phyloP scores from a whole-genome alignment of 768 basidiomycete species.

The Lactarius hengduanensis region DNA sequence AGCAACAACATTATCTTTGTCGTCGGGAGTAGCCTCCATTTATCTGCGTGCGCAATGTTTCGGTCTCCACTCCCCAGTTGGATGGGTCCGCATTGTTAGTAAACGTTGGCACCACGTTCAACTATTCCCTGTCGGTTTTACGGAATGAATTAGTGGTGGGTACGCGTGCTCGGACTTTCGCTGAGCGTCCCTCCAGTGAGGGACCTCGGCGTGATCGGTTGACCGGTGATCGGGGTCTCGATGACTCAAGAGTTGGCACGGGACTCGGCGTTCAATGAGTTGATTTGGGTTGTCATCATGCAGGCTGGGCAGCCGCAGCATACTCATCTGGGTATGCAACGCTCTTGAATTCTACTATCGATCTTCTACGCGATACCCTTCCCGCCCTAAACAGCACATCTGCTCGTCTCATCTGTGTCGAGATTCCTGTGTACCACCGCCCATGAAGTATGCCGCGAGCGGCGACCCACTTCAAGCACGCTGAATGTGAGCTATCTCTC shows the following conservation, averaged over 20 bases:
- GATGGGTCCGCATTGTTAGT: slow-evolving; percentile 45
- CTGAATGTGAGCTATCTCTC: slow-evolving; percentile 3
- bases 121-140: slow-evolving; percentile 66
- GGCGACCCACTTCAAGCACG: slow-evolving; percentile 15
- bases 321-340: slow-evolving; percentile 23
- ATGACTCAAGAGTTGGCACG: slow-evolving; percentile 25
- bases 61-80: slow-evolving; percentile 45
- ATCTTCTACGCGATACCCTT: slow-evolving; percentile 18
- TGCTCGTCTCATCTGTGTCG: neutral
- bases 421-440: neutral
- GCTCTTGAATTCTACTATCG: slow-evolving; percentile 23
- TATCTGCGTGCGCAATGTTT: too few relatives aligned
- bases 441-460: slow-evolving; percentile 26
- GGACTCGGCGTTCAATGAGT: slow-evolving; percentile 1
- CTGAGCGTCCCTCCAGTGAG: neutral
- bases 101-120: slow-evolving; percentile 56
- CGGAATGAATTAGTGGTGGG: slow-evolving; percentile 61
- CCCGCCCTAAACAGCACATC: neutral
- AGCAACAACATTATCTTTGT: neutral
- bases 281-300: slow-evolving; percentile 17
- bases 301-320: slow-evolving; percentile 10
- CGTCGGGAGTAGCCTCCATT: neutral
- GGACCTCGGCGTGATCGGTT: neutral
- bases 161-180: neutral
- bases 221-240: slow-evolving; percentile 12